These are phyloP conservation scores for Penicillium janthinellum DNA, from an alignment of 2,329 filamentous ascomycete genomes.

Conservation along the genomic window DNA sequence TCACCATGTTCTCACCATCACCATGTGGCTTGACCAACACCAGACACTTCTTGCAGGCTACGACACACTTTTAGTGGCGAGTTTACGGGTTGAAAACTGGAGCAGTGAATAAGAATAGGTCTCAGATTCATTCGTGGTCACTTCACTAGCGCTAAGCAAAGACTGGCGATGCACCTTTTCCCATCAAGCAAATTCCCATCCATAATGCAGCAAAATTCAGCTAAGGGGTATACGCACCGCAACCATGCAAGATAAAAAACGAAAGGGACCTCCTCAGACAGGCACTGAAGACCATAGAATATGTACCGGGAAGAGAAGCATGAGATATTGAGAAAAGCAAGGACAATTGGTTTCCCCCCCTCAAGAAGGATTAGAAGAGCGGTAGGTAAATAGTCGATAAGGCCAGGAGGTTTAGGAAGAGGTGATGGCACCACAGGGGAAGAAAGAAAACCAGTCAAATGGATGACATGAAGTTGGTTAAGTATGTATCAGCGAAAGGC, in stretches of 20 bases:
- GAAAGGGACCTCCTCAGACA: conserved; percentile 24
- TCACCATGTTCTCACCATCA: neutral
- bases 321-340: conserved; percentile 14
- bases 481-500: conserved; percentile 33
- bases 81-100: neutral
- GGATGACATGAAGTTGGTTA: conserved; percentile 29
- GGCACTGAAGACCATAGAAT: conserved; percentile 10
- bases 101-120: neutral
- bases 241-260: conserved; percentile 31
- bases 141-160: neutral
- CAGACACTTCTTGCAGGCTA: neutral
- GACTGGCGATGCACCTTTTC: neutral
- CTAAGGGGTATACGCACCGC: conserved; percentile 38
- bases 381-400: conserved; percentile 1
- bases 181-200: conserved; percentile 14
- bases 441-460: conserved; percentile 21
- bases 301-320: conserved; percentile 11
- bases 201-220: conserved; percentile 31
- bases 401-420: conserved; percentile 15
- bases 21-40: neutral
- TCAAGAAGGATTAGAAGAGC: conserved; percentile 21
- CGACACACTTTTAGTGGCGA: neutral
- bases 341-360: conserved; percentile 17
- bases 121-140: neutral
- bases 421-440: conserved; percentile 1